Base-by-base conservation (phyloP, 306 rosid genomes). In the Mimosa bimucronata region DNA sequence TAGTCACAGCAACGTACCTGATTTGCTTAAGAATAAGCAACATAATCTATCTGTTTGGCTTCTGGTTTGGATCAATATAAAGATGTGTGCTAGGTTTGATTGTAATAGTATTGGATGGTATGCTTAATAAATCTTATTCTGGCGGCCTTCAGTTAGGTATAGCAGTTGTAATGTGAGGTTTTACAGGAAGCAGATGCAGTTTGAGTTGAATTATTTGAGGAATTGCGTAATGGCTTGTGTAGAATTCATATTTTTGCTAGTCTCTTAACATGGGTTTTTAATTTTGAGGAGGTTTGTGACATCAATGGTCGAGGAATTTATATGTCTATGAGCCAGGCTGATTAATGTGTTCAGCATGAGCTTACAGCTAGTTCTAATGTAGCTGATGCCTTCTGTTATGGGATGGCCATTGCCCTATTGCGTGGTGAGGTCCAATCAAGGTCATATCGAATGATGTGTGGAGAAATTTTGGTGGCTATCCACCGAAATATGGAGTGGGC, bases 61-160 rank as follows among this genome's bases (percentile, higher is more conserved):
- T 71, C 70, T 65, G 42, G 44, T 21, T 44, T 28, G 64, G 46
- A 18, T 16, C 18, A 12, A 66, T 38, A 73, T 72, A 15, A 67
- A 38, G 29, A 38, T 52, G 19, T n/a, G 55, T 31, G 45, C 45
- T 52, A 62, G 67, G 64, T 44, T n/a, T 70, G 61, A 80, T 79
- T 30, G 7, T 30, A 52, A 53, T 42, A 34, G 64, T 41, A 18
- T 25, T 23, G 72, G 25, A 6, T 44, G 45, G 28, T 34, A 10
- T 65, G 72, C 45, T 38, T 10, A 37, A 37, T 34, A 75, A n/a
- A 14, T 30, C 46, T 41, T 42, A 25, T 48, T 31, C 44, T 1
- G 62, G 55, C 41, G 25, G 30, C 41, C 30, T 31, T 18, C 37
- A 26, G 2, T 69, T 26, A 60, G 79, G 44, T 31, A 14, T 16